These are phyloP conservation scores for Neofusicoccum parvum DNA, from an alignment of 2,329 filamentous ascomycete species.

Conservation along the genomic window DNA sequence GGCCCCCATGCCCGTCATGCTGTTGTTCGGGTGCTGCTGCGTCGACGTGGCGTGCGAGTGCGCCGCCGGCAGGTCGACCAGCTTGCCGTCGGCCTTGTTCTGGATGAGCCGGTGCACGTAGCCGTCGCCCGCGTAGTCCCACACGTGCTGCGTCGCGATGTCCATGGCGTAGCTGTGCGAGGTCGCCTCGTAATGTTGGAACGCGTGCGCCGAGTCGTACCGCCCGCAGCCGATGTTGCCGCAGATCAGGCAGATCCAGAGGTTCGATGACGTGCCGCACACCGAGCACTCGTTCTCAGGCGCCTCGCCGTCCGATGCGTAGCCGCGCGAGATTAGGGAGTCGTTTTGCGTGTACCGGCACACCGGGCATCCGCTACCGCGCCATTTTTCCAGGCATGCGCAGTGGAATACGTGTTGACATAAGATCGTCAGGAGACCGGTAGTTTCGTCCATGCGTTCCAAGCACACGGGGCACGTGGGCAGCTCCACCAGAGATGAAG, in stretches of 20 bases:
- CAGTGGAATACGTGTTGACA: constrained; percentile 99
- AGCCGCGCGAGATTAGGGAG: constrained; percentile 34
- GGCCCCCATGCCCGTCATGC: constrained; percentile 49
- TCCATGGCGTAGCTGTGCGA: constrained; percentile 92
- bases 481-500: constrained; percentile 83
- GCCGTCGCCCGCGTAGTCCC: constrained; percentile 94
- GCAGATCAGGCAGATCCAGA: constrained; percentile 96
- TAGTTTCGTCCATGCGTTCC: constrained; percentile 97
- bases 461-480: constrained; percentile 96
- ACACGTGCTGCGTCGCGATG: constrained; percentile 89
- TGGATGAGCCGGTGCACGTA: constrained; percentile 96
- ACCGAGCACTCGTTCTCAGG: constrained; percentile 74
- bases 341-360: constrained; percentile 83
- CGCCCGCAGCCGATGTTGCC: constrained; percentile 90
- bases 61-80: constrained; percentile 78
- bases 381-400: constrained; percentile 94
- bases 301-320: constrained; percentile 49
- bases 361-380: constrained; percentile 88
- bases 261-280: constrained; percentile 77
- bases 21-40: constrained; percentile 29
- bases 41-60: constrained; percentile 30
- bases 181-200: constrained; percentile 88
- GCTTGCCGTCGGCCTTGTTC: constrained; percentile 87
- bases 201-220: constrained; percentile 91
- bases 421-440: constrained; percentile 89